Evolutionary conservation across 2,329 filamentous ascomycete species (phyloP).

Genomic region (Trichoderma semiorbis): DNA sequence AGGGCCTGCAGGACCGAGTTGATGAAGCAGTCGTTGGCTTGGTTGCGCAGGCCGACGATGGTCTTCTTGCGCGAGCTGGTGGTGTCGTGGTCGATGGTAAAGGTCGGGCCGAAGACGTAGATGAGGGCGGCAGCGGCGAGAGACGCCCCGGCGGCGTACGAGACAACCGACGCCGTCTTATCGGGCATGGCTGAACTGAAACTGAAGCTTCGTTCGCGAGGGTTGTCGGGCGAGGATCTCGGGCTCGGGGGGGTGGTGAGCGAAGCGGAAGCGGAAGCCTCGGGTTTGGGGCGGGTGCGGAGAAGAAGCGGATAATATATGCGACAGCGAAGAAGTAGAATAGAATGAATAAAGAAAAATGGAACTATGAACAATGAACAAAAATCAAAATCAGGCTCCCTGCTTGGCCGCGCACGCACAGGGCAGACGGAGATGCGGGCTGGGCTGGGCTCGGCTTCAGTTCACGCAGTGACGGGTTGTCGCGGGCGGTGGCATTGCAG

Average conservation of each 20-base stretch:
- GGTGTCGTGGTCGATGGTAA: constrained; percentile 82
- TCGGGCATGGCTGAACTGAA: constrained; percentile 32
- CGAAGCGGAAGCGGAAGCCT: constrained; percentile 2
- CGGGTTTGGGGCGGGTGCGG: constrained; percentile 6
- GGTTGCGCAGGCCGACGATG: constrained; percentile 83
- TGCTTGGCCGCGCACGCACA: constrained; percentile 12
- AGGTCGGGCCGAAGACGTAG: constrained; percentile 97
- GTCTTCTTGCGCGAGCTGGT: constrained; percentile 70
- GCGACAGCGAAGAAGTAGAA: not conserved
- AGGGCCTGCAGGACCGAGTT: constrained; percentile 94
- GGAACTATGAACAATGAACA: not conserved
- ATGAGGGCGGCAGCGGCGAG: constrained; percentile 92
- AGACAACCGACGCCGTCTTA: constrained; percentile 51
- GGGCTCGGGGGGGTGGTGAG: not conserved
- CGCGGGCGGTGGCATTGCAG: constrained; percentile 22
- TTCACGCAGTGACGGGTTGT: constrained; percentile 5
- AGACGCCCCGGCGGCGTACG: constrained; percentile 92
- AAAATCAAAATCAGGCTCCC: not conserved
- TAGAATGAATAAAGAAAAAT: not conserved
- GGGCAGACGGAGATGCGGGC: constrained; percentile 8
- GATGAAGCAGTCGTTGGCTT: constrained; percentile 95
- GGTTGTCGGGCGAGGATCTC: not conserved
- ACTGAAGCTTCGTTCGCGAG: not conserved
- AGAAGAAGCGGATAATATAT: not conserved
- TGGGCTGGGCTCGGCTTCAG: not conserved